Conservation (phyloP, 805 yeast species). For the Candida patagonica region DNA sequence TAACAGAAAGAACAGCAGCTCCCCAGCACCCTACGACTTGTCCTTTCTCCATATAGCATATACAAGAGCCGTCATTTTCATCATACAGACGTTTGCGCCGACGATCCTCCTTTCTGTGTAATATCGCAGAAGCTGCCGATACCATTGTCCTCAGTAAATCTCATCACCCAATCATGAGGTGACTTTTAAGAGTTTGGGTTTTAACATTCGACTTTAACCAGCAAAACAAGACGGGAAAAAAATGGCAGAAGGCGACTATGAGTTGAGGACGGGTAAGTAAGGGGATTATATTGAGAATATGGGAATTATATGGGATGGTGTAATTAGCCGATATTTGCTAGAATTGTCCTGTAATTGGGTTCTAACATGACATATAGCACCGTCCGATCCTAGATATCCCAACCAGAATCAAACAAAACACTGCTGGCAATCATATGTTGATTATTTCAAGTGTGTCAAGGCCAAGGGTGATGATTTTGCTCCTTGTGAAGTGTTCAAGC, state of each 20-base stretch:
- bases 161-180: slow-evolving; percentile 7
- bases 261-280: slow-evolving; percentile 17
- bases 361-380: slow-evolving; percentile 4
- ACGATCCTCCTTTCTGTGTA: not conserved
- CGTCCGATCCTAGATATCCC: slow-evolving; percentile 49
- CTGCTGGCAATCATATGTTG: slow-evolving; percentile 97
- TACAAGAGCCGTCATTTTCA: not conserved
- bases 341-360: not conserved
- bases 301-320: not conserved
- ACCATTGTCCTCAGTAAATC: slow-evolving; percentile 2
- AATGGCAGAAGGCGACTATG: slow-evolving; percentile 7
- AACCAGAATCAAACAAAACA: slow-evolving; percentile 96
- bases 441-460: slow-evolving; percentile 93
- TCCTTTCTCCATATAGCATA: not conserved
- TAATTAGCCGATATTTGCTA: not conserved
- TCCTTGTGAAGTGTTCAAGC: slow-evolving; percentile 92
- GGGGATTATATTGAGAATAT: not conserved
- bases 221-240: not conserved
- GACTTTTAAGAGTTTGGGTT: slow-evolving; percentile 3
- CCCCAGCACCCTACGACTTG: slow-evolving; percentile 1
- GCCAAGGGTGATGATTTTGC: slow-evolving; percentile 98
- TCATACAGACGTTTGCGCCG: not conserved
- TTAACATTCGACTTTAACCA: slow-evolving; percentile 1
- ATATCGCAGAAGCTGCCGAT: not conserved
- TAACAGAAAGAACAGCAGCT: not conserved